These are phyloP conservation scores for Colletotrichum scovillei DNA, from an alignment of 2,329 filamentous ascomycete genomes.

Conservation along the genomic window DNA sequence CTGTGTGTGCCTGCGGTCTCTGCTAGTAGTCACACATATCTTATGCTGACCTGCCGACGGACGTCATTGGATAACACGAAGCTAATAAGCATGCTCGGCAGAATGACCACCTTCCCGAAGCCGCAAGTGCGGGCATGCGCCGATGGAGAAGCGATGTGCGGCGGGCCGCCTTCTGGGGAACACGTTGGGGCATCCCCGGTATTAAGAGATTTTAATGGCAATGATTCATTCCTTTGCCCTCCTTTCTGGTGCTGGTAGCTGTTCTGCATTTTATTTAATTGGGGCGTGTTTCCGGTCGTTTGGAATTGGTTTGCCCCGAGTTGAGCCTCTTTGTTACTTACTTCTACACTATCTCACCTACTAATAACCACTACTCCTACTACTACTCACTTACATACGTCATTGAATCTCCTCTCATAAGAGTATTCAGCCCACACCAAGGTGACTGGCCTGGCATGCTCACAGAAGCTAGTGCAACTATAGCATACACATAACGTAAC, in stretches of 20 bases:
- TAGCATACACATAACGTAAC: not conserved
- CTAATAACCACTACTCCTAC: not conserved
- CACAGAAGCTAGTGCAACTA: not conserved
- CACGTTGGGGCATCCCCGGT: not conserved
- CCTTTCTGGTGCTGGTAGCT: not conserved
- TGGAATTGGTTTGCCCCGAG: not conserved
- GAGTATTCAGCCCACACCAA: not conserved
- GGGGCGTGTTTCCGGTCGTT: not conserved
- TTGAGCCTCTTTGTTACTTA: not conserved
- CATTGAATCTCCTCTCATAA: not conserved
- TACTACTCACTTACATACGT: not conserved
- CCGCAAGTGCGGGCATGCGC: not conserved
- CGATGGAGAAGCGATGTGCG: not conserved
- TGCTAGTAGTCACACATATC: not conserved
- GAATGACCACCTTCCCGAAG: not conserved
- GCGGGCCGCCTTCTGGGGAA: conserved; percentile 1
- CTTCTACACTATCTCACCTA: not conserved
- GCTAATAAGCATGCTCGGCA: not conserved
- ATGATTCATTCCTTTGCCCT: not conserved
- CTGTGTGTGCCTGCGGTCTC: not conserved
- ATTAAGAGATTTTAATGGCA: conserved; percentile 1
- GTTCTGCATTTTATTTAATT: not conserved
- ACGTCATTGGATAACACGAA: not conserved
- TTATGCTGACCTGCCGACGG: not conserved
- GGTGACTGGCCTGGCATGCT: not conserved